A percentile compares a stretch with the other conserved stretches of the same genome.
Evolutionary conservation across 163 green algal genomes (phyloP).

Genomic region (Chlamydomonas reinhardtii): DNA sequence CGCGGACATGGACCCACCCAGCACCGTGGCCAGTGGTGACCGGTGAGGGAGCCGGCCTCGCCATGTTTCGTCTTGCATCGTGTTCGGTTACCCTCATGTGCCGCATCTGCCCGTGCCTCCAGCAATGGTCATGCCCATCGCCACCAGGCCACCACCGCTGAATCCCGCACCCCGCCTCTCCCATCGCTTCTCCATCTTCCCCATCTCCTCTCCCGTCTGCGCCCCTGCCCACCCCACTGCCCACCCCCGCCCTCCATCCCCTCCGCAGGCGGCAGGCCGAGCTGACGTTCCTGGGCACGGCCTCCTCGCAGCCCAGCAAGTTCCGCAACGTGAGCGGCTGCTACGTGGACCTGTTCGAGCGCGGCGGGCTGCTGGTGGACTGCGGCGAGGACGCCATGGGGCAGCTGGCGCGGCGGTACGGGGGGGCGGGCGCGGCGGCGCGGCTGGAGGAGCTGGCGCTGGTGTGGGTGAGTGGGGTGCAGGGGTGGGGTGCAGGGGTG

Average conservation of each 20-base stretch:
- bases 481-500: background rate
- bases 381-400: slow-evolving; percentile 92
- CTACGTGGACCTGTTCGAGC: slow-evolving; percentile 69
- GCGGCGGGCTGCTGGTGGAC: slow-evolving; percentile 90
- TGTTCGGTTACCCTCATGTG: no score
- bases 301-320: slow-evolving; percentile 90
- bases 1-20: slow-evolving; percentile 11
- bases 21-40: slow-evolving; percentile 28
- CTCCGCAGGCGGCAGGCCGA: slow-evolving; percentile 62
- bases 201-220: no score
- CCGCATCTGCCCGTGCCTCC: no score
- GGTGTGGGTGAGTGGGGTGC: background rate
- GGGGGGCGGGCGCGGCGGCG: slow-evolving; percentile 47
- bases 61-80: background rate
- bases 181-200: no score
- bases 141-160: no score
- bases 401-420: slow-evolving; percentile 85
- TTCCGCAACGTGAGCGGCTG: slow-evolving; percentile 96
- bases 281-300: slow-evolving; percentile 96
- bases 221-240: background rate
- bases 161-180: no score
- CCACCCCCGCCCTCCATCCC: background rate
- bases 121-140: no score
- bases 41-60: background rate
- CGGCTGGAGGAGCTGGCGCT: background rate